Percentiles rank a stretch among this genome's conserved stretches.
phyloP scores from a whole-genome alignment of 2,329 filamentous ascomycete species.

The Elsinoe fawcettii region DNA sequence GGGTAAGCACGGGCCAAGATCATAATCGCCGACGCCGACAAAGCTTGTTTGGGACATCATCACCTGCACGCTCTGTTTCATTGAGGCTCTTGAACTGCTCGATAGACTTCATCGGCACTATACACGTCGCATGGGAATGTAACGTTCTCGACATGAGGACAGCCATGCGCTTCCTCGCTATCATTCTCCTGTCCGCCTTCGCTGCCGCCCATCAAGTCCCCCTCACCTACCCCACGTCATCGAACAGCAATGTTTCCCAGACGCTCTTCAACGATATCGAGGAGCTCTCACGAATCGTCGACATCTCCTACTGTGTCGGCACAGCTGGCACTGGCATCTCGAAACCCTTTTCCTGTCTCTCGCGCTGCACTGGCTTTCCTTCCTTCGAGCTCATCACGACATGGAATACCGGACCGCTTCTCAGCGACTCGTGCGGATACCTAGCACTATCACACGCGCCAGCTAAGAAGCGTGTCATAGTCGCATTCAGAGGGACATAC shows the following conservation, averaged over 20 bases:
- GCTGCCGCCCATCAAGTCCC: slow-evolving; percentile 25
- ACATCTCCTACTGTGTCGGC: slow-evolving; percentile 91
- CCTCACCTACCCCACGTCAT: slow-evolving; percentile 26
- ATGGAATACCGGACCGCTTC: slow-evolving; percentile 81
- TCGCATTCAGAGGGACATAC: slow-evolving; percentile 92
- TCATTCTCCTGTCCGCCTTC: slow-evolving; percentile 21
- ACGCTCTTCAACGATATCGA: slow-evolving; percentile 73
- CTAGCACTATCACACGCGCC: slow-evolving; percentile 73
- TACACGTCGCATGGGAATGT: not conserved
- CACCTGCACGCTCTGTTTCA: not conserved
- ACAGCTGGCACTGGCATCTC: slow-evolving; percentile 73
- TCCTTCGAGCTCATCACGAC: slow-evolving; percentile 70
- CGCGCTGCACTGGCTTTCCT: slow-evolving; percentile 77
- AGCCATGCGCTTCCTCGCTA: slow-evolving; percentile 19
- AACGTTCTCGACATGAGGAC: not conserved
- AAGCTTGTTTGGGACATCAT: slow-evolving; percentile 8
- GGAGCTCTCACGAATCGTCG: slow-evolving; percentile 81
- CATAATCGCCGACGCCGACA: not conserved
- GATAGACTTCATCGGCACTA: not conserved
- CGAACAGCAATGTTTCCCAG: slow-evolving; percentile 44
- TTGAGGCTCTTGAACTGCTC: not conserved
- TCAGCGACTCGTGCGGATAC: slow-evolving; percentile 90
- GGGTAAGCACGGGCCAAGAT: not conserved
- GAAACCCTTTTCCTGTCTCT: slow-evolving; percentile 76
- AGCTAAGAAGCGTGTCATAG: slow-evolving; percentile 57